A percentile compares a stretch with the other conserved stretches of the same genome.
These are phyloP conservation scores for Aaosphaeria arxii DNA, from an alignment of 2,329 filamentous ascomycete genomes.

Conservation along the genomic window DNA sequence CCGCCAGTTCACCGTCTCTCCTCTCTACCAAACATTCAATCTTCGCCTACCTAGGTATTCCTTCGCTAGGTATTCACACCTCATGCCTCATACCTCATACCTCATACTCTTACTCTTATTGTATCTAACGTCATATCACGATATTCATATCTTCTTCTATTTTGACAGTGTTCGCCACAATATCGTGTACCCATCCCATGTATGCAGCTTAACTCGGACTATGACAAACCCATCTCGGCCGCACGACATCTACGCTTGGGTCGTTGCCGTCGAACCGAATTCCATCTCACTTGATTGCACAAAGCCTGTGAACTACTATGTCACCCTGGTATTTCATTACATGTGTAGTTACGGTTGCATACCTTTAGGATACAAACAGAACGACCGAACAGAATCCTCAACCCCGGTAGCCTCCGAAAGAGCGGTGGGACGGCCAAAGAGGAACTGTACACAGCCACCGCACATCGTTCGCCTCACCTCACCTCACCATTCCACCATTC, in stretches of 20 bases:
- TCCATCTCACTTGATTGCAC: neutral
- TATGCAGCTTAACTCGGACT: too few species aligned
- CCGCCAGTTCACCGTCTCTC: neutral
- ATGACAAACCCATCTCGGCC: neutral
- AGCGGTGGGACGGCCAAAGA: constrained; percentile 11
- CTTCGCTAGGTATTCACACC: neutral
- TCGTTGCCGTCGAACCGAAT: neutral
- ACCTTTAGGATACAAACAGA: neutral
- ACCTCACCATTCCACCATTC: too few species aligned
- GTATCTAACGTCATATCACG: neutral
- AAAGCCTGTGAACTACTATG: neutral
- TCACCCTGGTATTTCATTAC: neutral
- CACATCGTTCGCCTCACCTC: constrained; percentile 5
- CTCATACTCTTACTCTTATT: neutral
- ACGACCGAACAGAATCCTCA: neutral
- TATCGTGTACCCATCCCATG: too few species aligned
- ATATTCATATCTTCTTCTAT: neutral
- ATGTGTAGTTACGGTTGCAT: neutral
- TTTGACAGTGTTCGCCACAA: neutral
- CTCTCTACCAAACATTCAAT: neutral
- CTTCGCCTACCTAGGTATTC: neutral
- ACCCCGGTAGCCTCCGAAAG: constrained; percentile 16
- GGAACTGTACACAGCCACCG: constrained; percentile 12
- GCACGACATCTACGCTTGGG: neutral
- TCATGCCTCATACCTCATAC: neutral